Conservation (phyloP, 805 yeast species). For the Ogataea dorogensis region DNA sequence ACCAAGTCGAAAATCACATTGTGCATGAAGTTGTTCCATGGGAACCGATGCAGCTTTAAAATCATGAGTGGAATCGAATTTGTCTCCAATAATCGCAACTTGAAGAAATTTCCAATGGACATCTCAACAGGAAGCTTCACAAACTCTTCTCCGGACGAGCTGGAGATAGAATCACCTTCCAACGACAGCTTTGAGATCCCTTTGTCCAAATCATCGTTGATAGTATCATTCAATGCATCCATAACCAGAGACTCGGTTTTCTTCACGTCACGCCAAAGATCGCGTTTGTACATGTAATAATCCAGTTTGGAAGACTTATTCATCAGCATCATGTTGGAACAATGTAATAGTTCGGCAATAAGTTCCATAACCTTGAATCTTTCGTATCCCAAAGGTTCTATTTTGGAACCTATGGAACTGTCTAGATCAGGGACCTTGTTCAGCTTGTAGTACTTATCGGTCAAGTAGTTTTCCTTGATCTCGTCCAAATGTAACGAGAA, state of each 20-base stretch:
- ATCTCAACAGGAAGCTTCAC: conserved; percentile 28
- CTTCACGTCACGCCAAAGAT: conserved; percentile 59
- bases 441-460: conserved; percentile 32
- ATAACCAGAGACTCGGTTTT: conserved; percentile 37
- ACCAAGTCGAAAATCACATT: conserved; percentile 94
- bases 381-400: conserved; percentile 83
- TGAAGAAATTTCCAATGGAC: conserved; percentile 77
- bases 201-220: conserved; percentile 24
- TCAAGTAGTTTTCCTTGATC: conserved; percentile 32
- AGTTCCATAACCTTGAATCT: conserved; percentile 86
- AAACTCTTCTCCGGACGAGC: conserved; percentile 18
- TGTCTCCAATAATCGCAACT: conserved; percentile 72
- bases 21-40: conserved; percentile 97
- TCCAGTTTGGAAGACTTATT: conserved; percentile 70
- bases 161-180: conserved; percentile 26
- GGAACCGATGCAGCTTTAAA: conserved; percentile 69
- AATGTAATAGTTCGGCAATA: conserved; percentile 89
- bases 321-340: conserved; percentile 90
- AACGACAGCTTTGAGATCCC: conserved; percentile 30
- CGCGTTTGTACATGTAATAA: conserved; percentile 65
- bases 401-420: conserved; percentile 56
- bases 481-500: conserved; percentile 52
- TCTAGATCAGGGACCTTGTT: conserved; percentile 31
- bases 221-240: conserved; percentile 36
- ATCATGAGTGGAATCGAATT: conserved; percentile 62